phyloP scores from a whole-genome alignment of 768 basidiomycete genomes.

The Lactarius sanguifluus region DNA sequence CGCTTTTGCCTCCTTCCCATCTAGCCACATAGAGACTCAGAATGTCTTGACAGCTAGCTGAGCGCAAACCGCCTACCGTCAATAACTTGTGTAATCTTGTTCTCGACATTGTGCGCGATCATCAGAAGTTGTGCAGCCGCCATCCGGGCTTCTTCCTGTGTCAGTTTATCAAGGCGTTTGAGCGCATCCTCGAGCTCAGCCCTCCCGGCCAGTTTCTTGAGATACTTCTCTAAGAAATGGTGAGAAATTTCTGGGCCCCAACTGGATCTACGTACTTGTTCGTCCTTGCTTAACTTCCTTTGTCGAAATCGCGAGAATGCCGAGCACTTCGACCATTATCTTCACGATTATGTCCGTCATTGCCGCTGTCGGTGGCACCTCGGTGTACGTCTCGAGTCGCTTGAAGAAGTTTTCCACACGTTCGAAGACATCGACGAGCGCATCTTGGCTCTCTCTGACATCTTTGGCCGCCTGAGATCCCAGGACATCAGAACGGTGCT shows the following conservation, averaged over 20 bases:
- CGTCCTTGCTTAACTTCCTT: neutral
- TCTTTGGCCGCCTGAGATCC: neutral
- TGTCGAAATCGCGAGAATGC: neutral
- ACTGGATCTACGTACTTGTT: neutral
- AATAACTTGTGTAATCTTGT: neutral
- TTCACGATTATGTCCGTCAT: neutral
- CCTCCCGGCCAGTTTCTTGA: too few relatives aligned
- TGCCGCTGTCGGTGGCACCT: neutral
- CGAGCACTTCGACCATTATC: neutral
- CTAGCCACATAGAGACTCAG: neutral
- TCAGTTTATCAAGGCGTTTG: too few relatives aligned
- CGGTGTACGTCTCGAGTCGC: neutral
- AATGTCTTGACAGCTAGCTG: neutral
- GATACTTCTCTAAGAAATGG: neutral
- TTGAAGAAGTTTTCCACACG: conserved; percentile 1
- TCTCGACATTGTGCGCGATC: too few relatives aligned
- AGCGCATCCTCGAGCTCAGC: too few relatives aligned
- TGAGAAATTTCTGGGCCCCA: neutral
- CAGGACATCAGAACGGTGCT: neutral
- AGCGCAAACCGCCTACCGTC: neutral
- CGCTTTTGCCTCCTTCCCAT: neutral
- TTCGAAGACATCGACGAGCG: neutral
- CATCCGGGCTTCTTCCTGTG: too few relatives aligned
- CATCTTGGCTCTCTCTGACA: neutral
- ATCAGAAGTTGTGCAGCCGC: too few relatives aligned